Conservation (phyloP, 73 alveolate genomes). For the Uronychia binucleata region DNA sequence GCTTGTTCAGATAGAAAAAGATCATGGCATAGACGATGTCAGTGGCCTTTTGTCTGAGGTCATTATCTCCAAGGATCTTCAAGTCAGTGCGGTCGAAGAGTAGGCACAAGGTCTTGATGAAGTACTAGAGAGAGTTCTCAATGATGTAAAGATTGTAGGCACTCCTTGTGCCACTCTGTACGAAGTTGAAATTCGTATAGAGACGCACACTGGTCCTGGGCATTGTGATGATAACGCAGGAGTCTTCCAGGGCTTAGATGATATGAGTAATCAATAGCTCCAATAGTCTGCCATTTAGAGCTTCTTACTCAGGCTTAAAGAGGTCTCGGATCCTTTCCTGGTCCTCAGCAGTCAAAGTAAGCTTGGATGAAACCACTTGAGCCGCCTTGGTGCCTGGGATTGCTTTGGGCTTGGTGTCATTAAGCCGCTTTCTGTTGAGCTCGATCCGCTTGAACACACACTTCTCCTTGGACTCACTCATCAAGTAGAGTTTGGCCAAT, state of each 20-base stretch:
- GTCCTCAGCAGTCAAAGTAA: background rate
- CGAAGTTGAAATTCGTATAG: constrained; percentile 9
- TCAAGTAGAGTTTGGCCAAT: constrained; percentile 3
- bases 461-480: background rate
- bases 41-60: background rate
- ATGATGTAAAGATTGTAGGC: constrained; percentile 10
- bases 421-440: background rate
- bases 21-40: background rate
- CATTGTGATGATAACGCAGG: constrained; percentile 1
- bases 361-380: background rate
- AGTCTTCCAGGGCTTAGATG: constrained; percentile 10
- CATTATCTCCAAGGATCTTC: background rate
- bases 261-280: background rate
- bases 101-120: constrained; percentile 2
- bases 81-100: background rate
- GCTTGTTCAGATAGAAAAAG: background rate
- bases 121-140: constrained; percentile 13
- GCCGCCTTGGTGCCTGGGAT: constrained; percentile 5
- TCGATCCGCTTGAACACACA: background rate
- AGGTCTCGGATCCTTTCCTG: constrained; percentile 23
- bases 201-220: constrained; percentile 17
- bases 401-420: constrained; percentile 6
- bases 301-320: background rate
- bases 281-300: background rate
- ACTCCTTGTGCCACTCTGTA: constrained; percentile 12